These are phyloP conservation scores for Quercus parvula DNA, from an alignment of 306 rosid species.

Conservation along the genomic window DNA sequence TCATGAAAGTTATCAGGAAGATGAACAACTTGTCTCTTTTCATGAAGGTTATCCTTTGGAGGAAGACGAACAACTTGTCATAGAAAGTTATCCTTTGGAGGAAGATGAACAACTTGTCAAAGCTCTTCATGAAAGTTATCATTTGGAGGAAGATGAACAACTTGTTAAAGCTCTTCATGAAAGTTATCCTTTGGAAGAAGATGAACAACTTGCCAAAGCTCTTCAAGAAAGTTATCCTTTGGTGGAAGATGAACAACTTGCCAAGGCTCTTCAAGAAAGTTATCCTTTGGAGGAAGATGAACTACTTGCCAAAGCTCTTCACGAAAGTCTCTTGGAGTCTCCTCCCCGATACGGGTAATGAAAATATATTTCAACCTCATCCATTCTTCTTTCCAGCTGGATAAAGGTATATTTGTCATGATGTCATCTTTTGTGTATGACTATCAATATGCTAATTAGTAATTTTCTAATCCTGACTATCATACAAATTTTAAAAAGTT, in stretches of 20 bases:
- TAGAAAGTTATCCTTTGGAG: no score
- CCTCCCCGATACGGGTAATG: constrained; percentile 47
- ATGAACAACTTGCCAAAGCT: no score
- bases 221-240: constrained; percentile 1
- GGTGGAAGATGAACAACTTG: constrained; percentile 1
- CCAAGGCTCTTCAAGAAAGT: no score
- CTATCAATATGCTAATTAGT: neutral
- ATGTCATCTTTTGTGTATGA: constrained; percentile 15
- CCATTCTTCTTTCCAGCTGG: constrained; percentile 49
- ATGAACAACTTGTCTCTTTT: no score
- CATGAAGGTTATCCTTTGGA: no score
- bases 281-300: constrained; percentile 72
- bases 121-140: no score
- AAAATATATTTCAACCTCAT: constrained; percentile 55
- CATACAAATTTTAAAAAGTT: neutral
- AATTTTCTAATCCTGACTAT: neutral
- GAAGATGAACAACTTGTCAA: no score
- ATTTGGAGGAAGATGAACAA: no score
- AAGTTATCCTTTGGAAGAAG: no score
- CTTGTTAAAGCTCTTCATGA: no score
- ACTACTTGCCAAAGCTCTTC: constrained; percentile 88
- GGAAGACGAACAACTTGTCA: no score
- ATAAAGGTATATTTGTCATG: constrained; percentile 54
- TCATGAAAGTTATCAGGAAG: no score
- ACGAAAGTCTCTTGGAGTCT: constrained; percentile 71